Evolutionary conservation across 1,284 basidiomycete genomes (phyloP), one percentile per base, ranked within the genome.

Genomic region (Cryptococcus jaspeensis): DNA sequence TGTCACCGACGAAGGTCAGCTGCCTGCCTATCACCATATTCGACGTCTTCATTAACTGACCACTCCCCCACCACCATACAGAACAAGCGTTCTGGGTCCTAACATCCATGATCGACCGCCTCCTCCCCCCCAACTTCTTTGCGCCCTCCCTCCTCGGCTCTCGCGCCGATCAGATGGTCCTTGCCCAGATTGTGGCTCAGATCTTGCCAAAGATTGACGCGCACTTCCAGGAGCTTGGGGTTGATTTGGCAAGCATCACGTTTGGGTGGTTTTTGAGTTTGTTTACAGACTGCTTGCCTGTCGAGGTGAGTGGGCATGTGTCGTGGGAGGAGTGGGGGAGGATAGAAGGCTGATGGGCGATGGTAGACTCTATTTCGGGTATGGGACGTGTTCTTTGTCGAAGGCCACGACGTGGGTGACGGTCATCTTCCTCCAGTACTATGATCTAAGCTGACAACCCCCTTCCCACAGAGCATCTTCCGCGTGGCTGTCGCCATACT

Each of bases 1-100:
- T 12, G 69, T 73, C 52, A 66, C 93, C 0, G 88, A 95, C 64
- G 91, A 93, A 1, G 72, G 71, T 65, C 55, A 59, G 62, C 55
- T 50, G 2, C n/a, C n/a, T n/a, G n/a, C n/a, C n/a, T n/a, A n/a
- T n/a, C n/a, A n/a, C n/a, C n/a, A n/a, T n/a, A n/a, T n/a, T n/a
- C n/a, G n/a, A n/a, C n/a, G 97, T 78, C 92, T 95, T 58, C 93
- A 94, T 0, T n/a, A 98, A 1, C 90, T 91, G 25, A 32, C 28
- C 28, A 4, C 28, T 9, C 4, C 28, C 28, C 28, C 28, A 32
- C 9, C 28, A 32, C 9, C 28, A 32, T 32, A 89, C 95, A 78
- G 93, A 98, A 79, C 92, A 96, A 60, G 95, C 95, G 0, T 99
- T 97, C 72, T 99, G 94, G 95, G 89, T 90, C 18, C 86, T 98